Percentiles rank a stretch among this genome's conserved stretches.
Evolutionary conservation across 2,329 filamentous ascomycete species (phyloP).

Genomic region (Penicillium sp.): DNA sequence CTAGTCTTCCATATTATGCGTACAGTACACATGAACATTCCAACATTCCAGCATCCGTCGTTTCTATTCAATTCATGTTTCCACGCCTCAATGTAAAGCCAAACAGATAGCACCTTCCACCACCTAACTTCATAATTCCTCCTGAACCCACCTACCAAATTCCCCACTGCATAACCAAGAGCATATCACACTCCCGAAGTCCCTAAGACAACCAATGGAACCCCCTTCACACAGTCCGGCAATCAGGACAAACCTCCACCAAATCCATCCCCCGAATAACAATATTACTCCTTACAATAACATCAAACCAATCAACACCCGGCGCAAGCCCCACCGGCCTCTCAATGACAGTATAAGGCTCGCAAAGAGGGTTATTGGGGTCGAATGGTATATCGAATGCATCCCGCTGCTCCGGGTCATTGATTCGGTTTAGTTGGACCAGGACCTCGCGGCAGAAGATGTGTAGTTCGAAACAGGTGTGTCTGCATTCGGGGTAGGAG

Average conservation of each 20-base stretch:
- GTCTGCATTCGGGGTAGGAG: constrained; percentile 25
- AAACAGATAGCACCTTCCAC: too few relatives aligned
- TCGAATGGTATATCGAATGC: constrained; percentile 10
- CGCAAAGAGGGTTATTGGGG: constrained; percentile 7
- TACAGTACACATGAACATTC: not conserved
- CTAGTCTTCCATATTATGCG: not conserved
- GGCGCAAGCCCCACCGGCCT: not conserved
- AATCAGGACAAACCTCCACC: constrained; percentile 8
- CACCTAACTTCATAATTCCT: too few relatives aligned
- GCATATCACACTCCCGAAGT: too few relatives aligned
- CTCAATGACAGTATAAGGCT: constrained; percentile 1
- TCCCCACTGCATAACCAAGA: too few relatives aligned
- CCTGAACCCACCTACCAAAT: too few relatives aligned
- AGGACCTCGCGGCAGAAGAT: constrained; percentile 25
- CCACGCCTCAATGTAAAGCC: too few relatives aligned
- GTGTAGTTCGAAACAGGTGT: constrained; percentile 22
- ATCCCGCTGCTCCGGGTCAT: constrained; percentile 24
- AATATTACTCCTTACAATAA: constrained; percentile 9
- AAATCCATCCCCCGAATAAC: constrained; percentile 12
- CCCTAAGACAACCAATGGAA: too few relatives aligned
- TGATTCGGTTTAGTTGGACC: constrained; percentile 30
- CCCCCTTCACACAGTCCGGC: not conserved
- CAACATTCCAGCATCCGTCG: constrained; percentile 1
- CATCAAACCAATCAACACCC: not conserved
- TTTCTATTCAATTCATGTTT: not conserved